Percentiles rank a stretch among this genome's conserved stretches.
phyloP scores from a whole-genome alignment of 192 early-diverging fungal species.

The Coemansia sp. region DNA sequence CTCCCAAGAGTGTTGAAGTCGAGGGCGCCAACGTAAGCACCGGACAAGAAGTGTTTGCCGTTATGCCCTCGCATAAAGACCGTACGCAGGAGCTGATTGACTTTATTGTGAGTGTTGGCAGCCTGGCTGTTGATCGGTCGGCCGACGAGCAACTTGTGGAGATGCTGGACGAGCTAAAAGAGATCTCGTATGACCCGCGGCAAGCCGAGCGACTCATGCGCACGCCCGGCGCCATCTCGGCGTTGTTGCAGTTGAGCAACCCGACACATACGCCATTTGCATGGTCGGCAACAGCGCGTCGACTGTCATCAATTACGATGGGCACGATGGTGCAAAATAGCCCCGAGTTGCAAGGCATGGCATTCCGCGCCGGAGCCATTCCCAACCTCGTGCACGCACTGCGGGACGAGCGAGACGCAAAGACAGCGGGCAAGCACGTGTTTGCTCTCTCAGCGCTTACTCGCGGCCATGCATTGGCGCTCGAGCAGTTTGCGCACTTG shows the following conservation, averaged over 20 bases:
- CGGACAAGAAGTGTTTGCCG: neutral
- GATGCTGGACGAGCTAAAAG: constrained; percentile 57
- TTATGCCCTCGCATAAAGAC: constrained; percentile 4
- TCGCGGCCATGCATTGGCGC: constrained; percentile 35
- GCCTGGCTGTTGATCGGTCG: constrained; percentile 10
- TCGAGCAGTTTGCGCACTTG: constrained; percentile 35
- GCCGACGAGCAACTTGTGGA: neutral
- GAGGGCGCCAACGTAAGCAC: neutral
- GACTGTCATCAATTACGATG: constrained; percentile 54
- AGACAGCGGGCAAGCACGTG: constrained; percentile 28
- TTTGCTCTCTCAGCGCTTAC: constrained; percentile 50
- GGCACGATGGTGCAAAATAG: constrained; percentile 60
- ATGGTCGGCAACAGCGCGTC: constrained; percentile 32
- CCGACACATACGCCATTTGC: constrained; percentile 5
- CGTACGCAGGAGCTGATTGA: constrained; percentile 10
- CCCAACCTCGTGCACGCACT: constrained; percentile 20
- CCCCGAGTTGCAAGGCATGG: constrained; percentile 23
- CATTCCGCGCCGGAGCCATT: constrained; percentile 15
- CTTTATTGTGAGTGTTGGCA: neutral
- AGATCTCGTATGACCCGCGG: constrained; percentile 59
- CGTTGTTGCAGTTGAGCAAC: constrained; percentile 33
- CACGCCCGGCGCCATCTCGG: constrained; percentile 22
- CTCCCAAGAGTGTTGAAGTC: constrained; percentile 3
- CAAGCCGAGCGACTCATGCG: constrained; percentile 56
- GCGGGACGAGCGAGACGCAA: constrained; percentile 15